Percentiles rank a stretch among this genome's conserved stretches.
Conservation (phyloP, 1,139 yeast genomes). For the Geotrichum citri-aurantii region DNA sequence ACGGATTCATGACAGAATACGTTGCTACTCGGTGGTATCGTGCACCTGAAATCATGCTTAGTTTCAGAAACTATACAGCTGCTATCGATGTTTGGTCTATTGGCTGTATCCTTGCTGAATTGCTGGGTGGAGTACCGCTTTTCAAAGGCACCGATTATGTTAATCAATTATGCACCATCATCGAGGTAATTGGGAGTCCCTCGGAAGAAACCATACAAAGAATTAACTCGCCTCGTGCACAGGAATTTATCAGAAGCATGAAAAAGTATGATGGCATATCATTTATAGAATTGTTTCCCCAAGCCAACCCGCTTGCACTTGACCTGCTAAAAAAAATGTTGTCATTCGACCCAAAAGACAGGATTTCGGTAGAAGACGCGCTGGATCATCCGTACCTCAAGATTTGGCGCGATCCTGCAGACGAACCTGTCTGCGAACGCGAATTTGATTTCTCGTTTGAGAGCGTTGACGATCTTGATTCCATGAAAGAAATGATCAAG, state of each 20-base stretch:
- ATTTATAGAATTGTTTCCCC: slow-evolving; percentile 63
- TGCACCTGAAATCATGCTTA: slow-evolving; percentile 95
- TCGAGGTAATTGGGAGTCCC: slow-evolving; percentile 86
- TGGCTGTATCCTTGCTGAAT: slow-evolving; percentile 92
- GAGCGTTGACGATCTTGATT: slow-evolving; percentile 70
- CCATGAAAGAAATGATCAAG: slow-evolving; percentile 70
- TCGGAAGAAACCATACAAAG: slow-evolving; percentile 73
- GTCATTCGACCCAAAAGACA: slow-evolving; percentile 76
- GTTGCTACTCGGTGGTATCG: slow-evolving; percentile 98
- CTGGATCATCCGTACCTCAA: slow-evolving; percentile 80
- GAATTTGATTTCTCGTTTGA: slow-evolving; percentile 90
- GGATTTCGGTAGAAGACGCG: slow-evolving; percentile 88
- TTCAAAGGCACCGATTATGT: slow-evolving; percentile 95
- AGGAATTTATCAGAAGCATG: slow-evolving; percentile 80
- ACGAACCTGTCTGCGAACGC: slow-evolving; percentile 79
- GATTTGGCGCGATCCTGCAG: slow-evolving; percentile 95
- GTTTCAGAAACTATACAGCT: slow-evolving; percentile 87
- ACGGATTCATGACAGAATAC: slow-evolving; percentile 91
- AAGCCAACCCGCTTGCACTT: slow-evolving; percentile 80
- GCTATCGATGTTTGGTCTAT: slow-evolving; percentile 98
- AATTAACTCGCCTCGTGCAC: slow-evolving; percentile 86
- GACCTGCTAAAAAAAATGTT: slow-evolving; percentile 79
- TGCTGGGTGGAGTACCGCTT: slow-evolving; percentile 85
- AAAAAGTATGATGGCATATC: slow-evolving; percentile 81
- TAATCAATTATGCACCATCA: slow-evolving; percentile 85